Base-by-base conservation (phyloP, 768 basidiomycete genomes). In the Leccinum subtestaceum region DNA sequence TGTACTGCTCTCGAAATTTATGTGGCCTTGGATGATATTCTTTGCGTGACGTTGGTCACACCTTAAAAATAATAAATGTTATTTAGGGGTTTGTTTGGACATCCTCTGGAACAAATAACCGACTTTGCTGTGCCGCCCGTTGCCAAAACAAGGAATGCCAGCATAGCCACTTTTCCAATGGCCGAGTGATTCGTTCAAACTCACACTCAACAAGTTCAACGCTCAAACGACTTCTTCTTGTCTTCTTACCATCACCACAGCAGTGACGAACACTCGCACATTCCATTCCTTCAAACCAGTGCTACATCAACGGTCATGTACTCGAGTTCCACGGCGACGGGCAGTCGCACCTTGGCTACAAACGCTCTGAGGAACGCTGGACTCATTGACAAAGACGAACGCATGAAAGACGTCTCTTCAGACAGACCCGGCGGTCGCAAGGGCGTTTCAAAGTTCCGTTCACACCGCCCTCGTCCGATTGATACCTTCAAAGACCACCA, bases 381-480 rank as follows among this genome's bases (percentile, higher is more conserved):
- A 45, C 84, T 91, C 68, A 86, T 90, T 61, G 89, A 90, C 79
- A 78, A 83, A 57, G 90, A 92, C 71, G 77, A 85, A 58, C 81
- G 77, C 64, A 91, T 92, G 90, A 83, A 84, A 61, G 89, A 92
- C 67, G 75, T 78, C 47, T 78, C 81, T 9, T 83, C 85, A 17
- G 71, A 74, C 75, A 88, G 78, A 64, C 88, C 87, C 5, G 87
- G 88, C 52, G 89, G 88, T 23, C 82, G 89, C 67, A 92, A 91
- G 71, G 83, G 83, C 48, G 65, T 78, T n/a, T 76, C 78, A 15
- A 89, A 87, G 76, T 73, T 80, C 63, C 81, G 85, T 27, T 75
- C 81, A 5, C 85, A 88, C 70, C 80, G 86, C 60, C 75, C 82
- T 10, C 79, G 87, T 56, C 76, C 82, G 51, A 78, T 85, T 59